A percentile compares a stretch with the other conserved stretches of the same genome.
phyloP scores from a whole-genome alignment of 176 grass and related monocot species.

The Echinochloa phyllopogon region DNA sequence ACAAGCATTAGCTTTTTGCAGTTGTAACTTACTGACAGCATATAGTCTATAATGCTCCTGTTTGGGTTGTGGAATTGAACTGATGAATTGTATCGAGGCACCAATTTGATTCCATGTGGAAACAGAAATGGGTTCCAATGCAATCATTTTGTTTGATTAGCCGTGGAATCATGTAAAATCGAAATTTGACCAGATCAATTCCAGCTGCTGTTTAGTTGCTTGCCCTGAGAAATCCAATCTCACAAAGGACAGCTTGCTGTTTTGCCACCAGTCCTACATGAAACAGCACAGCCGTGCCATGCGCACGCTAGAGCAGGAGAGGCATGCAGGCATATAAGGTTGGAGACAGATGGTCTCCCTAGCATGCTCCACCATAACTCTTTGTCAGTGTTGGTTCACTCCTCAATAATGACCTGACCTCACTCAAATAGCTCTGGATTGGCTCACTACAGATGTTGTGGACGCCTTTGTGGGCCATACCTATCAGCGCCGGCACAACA shows the following conservation, averaged over 20 bases:
- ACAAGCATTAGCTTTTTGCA: neutral
- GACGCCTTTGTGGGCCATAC: no score
- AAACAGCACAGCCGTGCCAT: neutral
- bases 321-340: neutral
- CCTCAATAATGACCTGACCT: neutral
- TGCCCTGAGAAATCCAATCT: neutral
- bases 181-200: neutral
- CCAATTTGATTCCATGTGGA: neutral
- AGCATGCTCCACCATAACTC: neutral
- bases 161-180: neutral
- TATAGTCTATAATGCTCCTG: neutral
- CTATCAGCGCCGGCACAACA: no score
- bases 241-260: neutral
- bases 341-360: neutral
- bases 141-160: neutral
- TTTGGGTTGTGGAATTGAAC: conserved; percentile 8
- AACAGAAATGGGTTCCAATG: neutral
- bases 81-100: neutral
- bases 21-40: conserved; percentile 16
- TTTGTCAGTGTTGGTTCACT: neutral
- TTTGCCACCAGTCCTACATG: neutral
- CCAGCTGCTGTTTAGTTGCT: neutral
- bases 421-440: neutral
- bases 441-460: no score
- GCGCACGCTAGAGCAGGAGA: neutral